These are phyloP conservation scores for Nannizzia gypsea DNA, from an alignment of 2,329 filamentous ascomycete genomes.

Conservation along the genomic window DNA sequence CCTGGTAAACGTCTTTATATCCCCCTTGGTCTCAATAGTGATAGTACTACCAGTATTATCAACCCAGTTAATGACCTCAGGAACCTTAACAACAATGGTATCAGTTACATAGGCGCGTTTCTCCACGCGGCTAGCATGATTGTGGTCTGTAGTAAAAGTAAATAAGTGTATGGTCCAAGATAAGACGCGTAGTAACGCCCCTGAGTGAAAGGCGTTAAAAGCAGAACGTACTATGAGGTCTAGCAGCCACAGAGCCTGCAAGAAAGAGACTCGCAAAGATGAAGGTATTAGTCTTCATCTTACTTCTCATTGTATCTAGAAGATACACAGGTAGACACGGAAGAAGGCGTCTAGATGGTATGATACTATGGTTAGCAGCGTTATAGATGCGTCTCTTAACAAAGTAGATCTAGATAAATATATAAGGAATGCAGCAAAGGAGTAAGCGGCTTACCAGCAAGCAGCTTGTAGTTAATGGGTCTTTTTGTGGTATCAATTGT, in stretches of 20 bases:
- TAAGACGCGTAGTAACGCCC: background rate
- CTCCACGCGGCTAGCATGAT: conserved; percentile 25
- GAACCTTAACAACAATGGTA: conserved; percentile 29
- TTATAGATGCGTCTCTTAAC: background rate
- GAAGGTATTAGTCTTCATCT: conserved; percentile 37
- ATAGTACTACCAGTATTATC: conserved; percentile 45
- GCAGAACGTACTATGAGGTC: conserved; percentile 27
- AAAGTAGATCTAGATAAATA: too few species aligned
- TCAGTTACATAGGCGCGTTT: conserved; percentile 30
- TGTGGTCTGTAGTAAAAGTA: conserved; percentile 5
- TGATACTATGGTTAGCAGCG: background rate
- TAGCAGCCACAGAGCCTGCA: conserved; percentile 32
- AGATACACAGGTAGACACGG: background rate
- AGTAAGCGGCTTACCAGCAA: background rate
- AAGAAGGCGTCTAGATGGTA: background rate
- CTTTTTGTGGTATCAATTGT: background rate
- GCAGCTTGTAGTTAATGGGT: background rate
- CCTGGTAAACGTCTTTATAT: background rate
- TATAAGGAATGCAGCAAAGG: background rate
- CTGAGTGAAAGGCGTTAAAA: background rate
- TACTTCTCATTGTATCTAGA: conserved; percentile 11
- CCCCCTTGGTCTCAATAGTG: conserved; percentile 21
- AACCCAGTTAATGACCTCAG: conserved; percentile 48
- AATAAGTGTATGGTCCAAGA: background rate
- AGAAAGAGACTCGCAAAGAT: conserved; percentile 30